Base-by-base conservation (phyloP, 2,329 filamentous ascomycete species). In the Cadophora malorum region DNA sequence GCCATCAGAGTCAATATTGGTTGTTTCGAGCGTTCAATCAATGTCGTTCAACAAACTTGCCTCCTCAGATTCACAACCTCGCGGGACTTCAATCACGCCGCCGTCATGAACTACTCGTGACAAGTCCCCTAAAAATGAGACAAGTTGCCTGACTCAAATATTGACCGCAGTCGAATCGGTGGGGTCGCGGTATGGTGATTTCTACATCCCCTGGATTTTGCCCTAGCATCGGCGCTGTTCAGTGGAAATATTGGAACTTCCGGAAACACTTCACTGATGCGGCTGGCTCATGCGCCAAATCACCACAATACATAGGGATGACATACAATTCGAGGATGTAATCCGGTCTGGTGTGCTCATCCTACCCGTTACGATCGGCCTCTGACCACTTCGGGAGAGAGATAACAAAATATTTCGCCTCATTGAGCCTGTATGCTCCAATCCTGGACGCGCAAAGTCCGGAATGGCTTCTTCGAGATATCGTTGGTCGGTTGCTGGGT, bases 321-420 rank as follows among this genome's bases (percentile, higher is more conserved):
- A n/a, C 8, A 55, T 33, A 55, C 28, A 33, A 33, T 55, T 55
- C 52, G 23, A 33, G 14, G 52, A 4, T 3, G 12, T 14, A 38
- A 4, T 41, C 33, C 41, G 21, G n/a, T 45, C 56, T 8, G 33
- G n/a, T 45, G 56, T 3, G 16, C 10, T 28, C 25, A 21, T 25
- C 31, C 33, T 41, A 49, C 62, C 35, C 25, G 19, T 19, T 41
- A 9, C 49, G 19, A 25, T 64, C 49, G 49, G 52, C 62, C n/a
- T 28, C 21, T 5, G 49, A 23, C 50, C 49, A 45, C 19, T 64
- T 45, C 25, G 38, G 62, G 62, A 64, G 33, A 21, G 45, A 64
- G 62, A 64, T 45, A 64, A 64, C 49, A 56, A 41, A 28, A 28
- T 14, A 28, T 4, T 16, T 45, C 23, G 23, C 50, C 33, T 64